Evolutionary conservation across 2,329 filamentous ascomycete genomes (phyloP).

Genomic region (Sarocladium kiliense): DNA sequence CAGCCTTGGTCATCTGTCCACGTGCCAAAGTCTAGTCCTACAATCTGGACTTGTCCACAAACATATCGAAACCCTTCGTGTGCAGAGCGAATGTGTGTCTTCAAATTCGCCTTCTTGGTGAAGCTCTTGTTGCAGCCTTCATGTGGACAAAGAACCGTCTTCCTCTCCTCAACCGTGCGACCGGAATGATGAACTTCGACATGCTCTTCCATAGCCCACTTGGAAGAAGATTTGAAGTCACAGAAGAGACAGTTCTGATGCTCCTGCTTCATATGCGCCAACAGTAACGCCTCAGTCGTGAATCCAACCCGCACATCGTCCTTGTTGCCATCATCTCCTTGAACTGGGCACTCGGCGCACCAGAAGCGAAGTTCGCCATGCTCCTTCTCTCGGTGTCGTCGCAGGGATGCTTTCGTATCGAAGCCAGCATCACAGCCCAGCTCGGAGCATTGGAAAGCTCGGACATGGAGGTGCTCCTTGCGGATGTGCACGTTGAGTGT

Average conservation of each 20-base stretch:
- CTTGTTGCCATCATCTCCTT: constrained; percentile 22
- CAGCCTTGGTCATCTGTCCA: constrained; percentile 70
- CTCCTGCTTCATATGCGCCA: constrained; percentile 65
- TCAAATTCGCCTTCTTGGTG: constrained; percentile 78
- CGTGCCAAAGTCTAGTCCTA: constrained; percentile 46
- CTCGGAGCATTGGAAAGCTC: constrained; percentile 66
- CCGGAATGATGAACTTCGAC: constrained; percentile 72
- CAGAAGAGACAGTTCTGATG: constrained; percentile 78
- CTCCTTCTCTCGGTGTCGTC: constrained; percentile 62
- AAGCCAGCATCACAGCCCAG: constrained; percentile 58
- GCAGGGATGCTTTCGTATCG: constrained; percentile 65
- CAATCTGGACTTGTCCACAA: constrained; percentile 67
- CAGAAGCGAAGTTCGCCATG: constrained; percentile 69
- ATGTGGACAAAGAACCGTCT: constrained; percentile 61
- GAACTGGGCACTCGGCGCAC: constrained; percentile 64
- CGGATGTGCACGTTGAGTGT: constrained; percentile 80
- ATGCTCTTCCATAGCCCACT: constrained; percentile 67
- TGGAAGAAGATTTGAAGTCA: constrained; percentile 59
- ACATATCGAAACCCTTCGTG: constrained; percentile 74
- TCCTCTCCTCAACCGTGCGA: constrained; percentile 55
- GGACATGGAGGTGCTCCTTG: constrained; percentile 65
- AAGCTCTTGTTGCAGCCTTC: constrained; percentile 70
- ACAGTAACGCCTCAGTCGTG: constrained; percentile 64
- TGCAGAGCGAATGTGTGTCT: constrained; percentile 69
- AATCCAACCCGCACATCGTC: constrained; percentile 53